Evolutionary conservation across 306 rosid species (phyloP), one percentile per base, ranked within the genome.

Genomic region (Ceratonia siliqua): DNA sequence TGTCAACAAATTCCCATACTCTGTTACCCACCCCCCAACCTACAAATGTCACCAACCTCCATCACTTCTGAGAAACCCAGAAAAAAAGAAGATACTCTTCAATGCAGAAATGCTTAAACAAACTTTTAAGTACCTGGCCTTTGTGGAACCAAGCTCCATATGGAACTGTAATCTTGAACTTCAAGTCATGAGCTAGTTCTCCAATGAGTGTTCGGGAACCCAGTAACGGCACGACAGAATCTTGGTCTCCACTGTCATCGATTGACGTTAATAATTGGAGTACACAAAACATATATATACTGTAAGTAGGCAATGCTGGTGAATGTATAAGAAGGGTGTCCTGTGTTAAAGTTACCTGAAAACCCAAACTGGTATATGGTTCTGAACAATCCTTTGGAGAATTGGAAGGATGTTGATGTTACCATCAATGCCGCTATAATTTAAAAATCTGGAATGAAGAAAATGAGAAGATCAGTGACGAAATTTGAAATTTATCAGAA

Each of bases 61-160:
- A 62, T 67, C 20, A 36, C 53, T 15, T 28, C 25, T 18, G 7
- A 22, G 53, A 63, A 33, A 54, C 11, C 38, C 3, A 24, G 0
- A 53, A 9, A 74, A 62, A 74, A 74, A 48, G 4, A 11, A 22
- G 18, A 0, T 2, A 0, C 27, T 53, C 9, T 21, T 68, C 14
- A 6, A 62, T 18, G 38, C 15, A 53, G 1, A 61, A 61, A 54
- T 12, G 42, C 36, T 21, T 1, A n/a, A 58, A 52, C 8, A 36
- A 20, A 32, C 7, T 15, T 7, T 28, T 17, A 56, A 17, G 30
- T 78, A 92, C 97, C 92, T 94, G 98, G 63, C 97, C 91, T 73
- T 82, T 87, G 81, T 94, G 98, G 57, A 89, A 89, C 98, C 98
- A 94, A 79, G 88, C 88, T 68, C 90, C 89, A 76, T 88, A 91